Conservation (phyloP, 352 stramenopile species). For the Phytopythium cucurbitacearum region DNA sequence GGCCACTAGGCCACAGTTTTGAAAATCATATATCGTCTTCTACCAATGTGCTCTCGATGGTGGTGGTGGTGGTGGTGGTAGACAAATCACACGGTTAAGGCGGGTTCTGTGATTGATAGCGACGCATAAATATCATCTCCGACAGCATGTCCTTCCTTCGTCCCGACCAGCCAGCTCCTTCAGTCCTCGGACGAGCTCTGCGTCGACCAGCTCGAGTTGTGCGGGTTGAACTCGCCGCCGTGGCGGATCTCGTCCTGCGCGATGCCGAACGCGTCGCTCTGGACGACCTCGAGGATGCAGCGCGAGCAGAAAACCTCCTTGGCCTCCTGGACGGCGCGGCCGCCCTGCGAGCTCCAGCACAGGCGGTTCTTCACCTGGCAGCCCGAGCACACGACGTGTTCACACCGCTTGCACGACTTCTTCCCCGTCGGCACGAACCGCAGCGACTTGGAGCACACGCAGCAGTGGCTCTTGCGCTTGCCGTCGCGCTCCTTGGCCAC, state of each 20-base stretch:
- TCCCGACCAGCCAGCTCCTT: too few relatives aligned
- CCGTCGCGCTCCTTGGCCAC: neutral
- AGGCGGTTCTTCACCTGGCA: conserved; percentile 28
- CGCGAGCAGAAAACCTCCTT: conserved; percentile 27
- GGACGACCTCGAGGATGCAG: conserved; percentile 23
- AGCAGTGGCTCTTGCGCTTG: conserved; percentile 12
- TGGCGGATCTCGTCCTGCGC: conserved; percentile 23
- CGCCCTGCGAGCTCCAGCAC: conserved; percentile 21
- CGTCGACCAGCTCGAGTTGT: conserved; percentile 6
- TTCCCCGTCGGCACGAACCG: conserved; percentile 22
- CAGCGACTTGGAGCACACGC: conserved; percentile 24
- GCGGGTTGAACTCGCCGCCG: neutral
- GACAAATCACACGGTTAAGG: too few relatives aligned
- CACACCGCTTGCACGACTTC: conserved; percentile 30
- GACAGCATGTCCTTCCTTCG: too few relatives aligned
- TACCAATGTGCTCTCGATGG: too few relatives aligned
- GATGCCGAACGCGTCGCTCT: conserved; percentile 26
- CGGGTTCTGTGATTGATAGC: too few relatives aligned
- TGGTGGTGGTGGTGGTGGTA: too few relatives aligned
- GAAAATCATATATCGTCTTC: too few relatives aligned
- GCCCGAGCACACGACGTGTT: conserved; percentile 20
- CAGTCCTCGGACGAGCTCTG: conserved; percentile 4
- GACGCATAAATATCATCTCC: too few relatives aligned
- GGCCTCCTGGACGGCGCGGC: conserved; percentile 22
- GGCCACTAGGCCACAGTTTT: too few relatives aligned